Percentiles rank a stretch among this genome's conserved stretches.
phyloP scores from a whole-genome alignment of 805 yeast species.

The Metschnikowia lachancei region DNA sequence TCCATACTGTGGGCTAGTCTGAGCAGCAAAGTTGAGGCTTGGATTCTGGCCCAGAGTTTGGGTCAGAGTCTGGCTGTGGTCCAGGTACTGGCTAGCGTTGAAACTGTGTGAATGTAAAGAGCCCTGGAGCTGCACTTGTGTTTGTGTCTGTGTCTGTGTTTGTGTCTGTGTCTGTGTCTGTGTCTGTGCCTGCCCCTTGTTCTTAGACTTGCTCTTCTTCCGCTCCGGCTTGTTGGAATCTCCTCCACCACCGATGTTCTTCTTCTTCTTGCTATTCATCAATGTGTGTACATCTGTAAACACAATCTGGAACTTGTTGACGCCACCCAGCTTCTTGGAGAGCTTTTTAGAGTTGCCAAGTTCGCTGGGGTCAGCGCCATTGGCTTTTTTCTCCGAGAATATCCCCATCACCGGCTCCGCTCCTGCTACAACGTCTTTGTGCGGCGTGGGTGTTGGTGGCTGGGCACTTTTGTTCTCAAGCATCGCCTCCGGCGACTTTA shows the following conservation, averaged over 20 bases:
- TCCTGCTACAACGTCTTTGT: conserved; percentile 19
- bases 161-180: neutral
- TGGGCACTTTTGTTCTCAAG: conserved; percentile 6
- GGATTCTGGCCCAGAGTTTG: neutral
- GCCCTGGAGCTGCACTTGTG: neutral
- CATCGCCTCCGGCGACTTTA: conserved; percentile 21
- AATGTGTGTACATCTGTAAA: conserved; percentile 23
- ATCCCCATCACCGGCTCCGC: conserved; percentile 38
- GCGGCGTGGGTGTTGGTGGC: conserved; percentile 42
- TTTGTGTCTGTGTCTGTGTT: neutral
- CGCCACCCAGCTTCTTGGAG: conserved; percentile 17
- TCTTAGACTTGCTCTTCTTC: conserved; percentile 5
- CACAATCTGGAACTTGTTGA: conserved; percentile 20
- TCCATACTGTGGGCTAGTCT: neutral
- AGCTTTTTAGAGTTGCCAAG: conserved; percentile 18
- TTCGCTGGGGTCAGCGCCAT: conserved; percentile 3
- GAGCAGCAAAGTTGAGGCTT: neutral
- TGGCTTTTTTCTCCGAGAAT: conserved; percentile 28
- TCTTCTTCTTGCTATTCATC: conserved; percentile 22
- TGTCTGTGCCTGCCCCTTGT: neutral
- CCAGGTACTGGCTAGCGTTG: neutral
- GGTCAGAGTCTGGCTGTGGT: neutral
- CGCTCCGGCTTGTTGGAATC: neutral
- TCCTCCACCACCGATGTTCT: conserved; percentile 1
- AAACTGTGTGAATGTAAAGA: neutral